phyloP scores from a whole-genome alignment of 345 rosid species.

The Adansonia digitata region DNA sequence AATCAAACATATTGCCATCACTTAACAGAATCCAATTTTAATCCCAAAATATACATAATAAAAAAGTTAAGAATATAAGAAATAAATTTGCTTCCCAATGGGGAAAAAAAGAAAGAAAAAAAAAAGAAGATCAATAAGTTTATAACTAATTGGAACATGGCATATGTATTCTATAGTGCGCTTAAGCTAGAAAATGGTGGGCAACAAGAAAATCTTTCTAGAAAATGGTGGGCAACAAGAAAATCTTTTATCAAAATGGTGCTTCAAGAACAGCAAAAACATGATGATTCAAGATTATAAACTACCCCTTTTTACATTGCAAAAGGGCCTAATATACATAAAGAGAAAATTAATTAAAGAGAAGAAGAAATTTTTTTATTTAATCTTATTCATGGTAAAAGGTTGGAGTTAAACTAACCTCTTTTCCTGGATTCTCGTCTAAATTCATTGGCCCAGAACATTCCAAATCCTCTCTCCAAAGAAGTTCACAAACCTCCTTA shows the following conservation, averaged over 20 bases:
- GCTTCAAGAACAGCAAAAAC: slow-evolving; percentile 3
- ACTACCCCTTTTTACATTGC: slow-evolving; percentile 9
- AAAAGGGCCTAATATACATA: not conserved
- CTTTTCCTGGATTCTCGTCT: slow-evolving; percentile 3
- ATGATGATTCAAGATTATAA: slow-evolving; percentile 4
- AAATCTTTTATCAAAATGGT: not conserved
- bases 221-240: no score
- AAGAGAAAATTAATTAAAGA: not conserved
- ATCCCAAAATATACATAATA: not conserved
- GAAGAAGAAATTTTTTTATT: not conserved
- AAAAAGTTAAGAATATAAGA: not conserved
- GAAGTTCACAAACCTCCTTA: slow-evolving; percentile 47
- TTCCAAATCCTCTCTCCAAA: slow-evolving; percentile 73
- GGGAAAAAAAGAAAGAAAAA: no score
- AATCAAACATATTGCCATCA: not conserved
- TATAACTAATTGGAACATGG: not conserved
- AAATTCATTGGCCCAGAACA: slow-evolving; percentile 42
- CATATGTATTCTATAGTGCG: not conserved
- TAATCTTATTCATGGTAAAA: not conserved
- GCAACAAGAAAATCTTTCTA: not conserved
- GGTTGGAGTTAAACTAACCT: not conserved
- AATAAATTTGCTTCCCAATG: not conserved
- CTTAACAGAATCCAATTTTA: not conserved
- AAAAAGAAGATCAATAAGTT: not conserved
- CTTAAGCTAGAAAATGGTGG: not conserved